Base-by-base conservation (phyloP, 345 rosid genomes). In the Capsella bursapastoris region DNA sequence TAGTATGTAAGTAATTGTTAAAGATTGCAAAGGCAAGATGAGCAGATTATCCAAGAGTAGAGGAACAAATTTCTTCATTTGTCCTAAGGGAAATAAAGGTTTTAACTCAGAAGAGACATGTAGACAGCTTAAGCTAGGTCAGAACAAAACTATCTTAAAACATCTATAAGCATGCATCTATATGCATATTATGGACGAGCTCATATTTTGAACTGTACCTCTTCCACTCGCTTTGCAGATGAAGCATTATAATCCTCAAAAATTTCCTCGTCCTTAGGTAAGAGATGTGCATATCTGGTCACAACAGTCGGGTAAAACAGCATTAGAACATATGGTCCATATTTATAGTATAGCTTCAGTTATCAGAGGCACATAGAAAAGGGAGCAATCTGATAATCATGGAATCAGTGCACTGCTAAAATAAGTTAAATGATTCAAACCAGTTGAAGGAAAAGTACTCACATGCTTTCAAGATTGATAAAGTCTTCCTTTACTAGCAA, bases 391-490 rank as follows among this genome's bases (percentile, higher is more conserved):
- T 22, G 48, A 66, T 47, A 63, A 71, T 70, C 67, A 71, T 71
- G 3, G 27, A 57, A 50, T 57, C 61, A 49, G 72, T 29, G 44
- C 32, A 70, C 38, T 31, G 52, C 7, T 34, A 50, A 60, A 51
- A 29, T 25, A 68, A 43, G 48, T 41, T 15, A 22, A 38, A 38
- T 8, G 67, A 38, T 38, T 38, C 18, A 55, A 64, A 49, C 15
- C 43, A 32, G 50, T 35, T 60, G 32, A 57, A 55, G 58, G 28
- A 64, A 47, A 49, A 65, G 15, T 56, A 82, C 99, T 88, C 80
- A 90, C 99, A 96, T 93, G 85, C 92, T 86, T 74, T 90, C 91
- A 73, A 96, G 98, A 81, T 87, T 88, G 80, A 96, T 92, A 77
- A 92, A 96, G 13, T 89, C 87, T 76, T 92, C 85, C 87, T 83